Conservation (phyloP, 1,139 yeast species). For the Debaryomycetaceae sp. region DNA sequence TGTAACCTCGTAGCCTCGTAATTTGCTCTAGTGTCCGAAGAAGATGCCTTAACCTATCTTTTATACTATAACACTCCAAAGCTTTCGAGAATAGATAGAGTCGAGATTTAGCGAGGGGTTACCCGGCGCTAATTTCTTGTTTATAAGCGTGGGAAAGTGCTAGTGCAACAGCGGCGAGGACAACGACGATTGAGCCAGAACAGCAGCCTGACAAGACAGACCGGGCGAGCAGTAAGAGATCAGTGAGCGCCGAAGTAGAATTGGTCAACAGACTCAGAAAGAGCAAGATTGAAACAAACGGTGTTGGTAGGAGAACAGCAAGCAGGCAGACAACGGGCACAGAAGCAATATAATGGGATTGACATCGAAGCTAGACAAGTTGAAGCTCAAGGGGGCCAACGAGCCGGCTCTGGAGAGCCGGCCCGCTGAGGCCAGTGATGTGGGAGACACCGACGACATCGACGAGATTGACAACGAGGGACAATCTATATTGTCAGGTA, state of each 20-base stretch:
- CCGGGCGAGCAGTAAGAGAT: background rate
- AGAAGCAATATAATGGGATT: conserved; percentile 25
- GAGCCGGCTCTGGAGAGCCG: conserved; percentile 3
- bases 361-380: conserved; percentile 32
- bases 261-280: background rate
- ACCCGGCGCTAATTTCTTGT: background rate
- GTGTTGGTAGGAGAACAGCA: background rate
- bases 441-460: conserved; percentile 55
- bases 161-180: background rate
- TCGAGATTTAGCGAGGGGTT: background rate
- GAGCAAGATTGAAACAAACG: too few relatives aligned
- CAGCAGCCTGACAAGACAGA: background rate
- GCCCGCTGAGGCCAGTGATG: conserved; percentile 2
- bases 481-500: conserved; percentile 79
- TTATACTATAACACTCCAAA: too few relatives aligned
- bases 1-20: too few relatives aligned
- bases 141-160: background rate
- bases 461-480: conserved; percentile 92
- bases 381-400: conserved; percentile 18
- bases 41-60: too few relatives aligned
- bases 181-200: background rate
- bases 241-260: background rate
- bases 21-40: too few relatives aligned
- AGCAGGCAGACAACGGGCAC: background rate
- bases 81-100: too few relatives aligned